These are phyloP conservation scores for Giardia duodenalis DNA, from an alignment of 208 protist genomes.

Conservation along the genomic window DNA sequence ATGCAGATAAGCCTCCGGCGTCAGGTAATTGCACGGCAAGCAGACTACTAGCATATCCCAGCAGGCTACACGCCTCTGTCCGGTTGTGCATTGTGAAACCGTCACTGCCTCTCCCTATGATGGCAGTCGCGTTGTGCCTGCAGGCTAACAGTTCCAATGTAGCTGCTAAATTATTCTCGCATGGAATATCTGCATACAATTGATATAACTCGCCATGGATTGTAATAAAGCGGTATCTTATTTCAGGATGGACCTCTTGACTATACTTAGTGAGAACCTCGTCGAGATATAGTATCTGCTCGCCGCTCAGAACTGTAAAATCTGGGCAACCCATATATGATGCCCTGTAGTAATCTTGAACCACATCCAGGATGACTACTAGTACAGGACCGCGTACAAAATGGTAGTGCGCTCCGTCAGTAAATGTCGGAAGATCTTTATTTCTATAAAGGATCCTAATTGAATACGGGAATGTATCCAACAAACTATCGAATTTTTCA, in stretches of 20 bases:
- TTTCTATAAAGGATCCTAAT: not conserved
- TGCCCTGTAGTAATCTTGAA: not conserved
- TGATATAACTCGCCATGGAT: not conserved
- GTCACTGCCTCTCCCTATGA: not conserved
- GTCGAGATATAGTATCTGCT: constrained; percentile 2
- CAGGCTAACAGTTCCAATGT: not conserved
- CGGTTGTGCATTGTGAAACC: not conserved
- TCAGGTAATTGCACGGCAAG: not conserved
- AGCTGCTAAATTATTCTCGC: not conserved
- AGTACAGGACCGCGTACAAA: not conserved
- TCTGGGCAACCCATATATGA: not conserved
- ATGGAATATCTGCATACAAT: not conserved
- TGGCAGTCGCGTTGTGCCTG: not conserved
- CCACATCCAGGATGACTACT: not conserved
- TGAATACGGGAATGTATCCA: not conserved
- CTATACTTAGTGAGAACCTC: not conserved
- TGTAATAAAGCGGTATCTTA: not conserved
- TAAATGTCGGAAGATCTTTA: not conserved
- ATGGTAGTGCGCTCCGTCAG: not conserved
- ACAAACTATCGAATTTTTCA: too few relatives aligned
- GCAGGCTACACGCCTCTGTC: not conserved
- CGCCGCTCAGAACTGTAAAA: not conserved
- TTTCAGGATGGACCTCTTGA: not conserved
- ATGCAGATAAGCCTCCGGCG: not conserved
- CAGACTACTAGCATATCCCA: not conserved